Evolutionary conservation across 2,329 filamentous ascomycete genomes (phyloP).

Genomic region (Aphanocladium album): DNA sequence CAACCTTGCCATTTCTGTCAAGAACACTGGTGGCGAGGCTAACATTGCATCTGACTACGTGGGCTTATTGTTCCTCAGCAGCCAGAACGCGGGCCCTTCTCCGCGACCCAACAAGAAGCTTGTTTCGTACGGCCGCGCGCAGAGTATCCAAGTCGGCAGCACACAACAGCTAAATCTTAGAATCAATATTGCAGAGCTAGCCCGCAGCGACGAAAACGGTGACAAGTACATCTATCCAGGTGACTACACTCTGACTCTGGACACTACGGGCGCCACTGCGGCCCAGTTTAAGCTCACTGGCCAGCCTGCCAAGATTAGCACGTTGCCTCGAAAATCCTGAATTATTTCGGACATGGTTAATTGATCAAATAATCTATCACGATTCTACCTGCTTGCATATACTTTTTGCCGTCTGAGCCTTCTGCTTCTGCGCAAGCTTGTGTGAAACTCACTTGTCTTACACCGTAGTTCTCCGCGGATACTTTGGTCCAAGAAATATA

Average conservation of each 20-base stretch:
- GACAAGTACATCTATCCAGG: constrained; percentile 17
- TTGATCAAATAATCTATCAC: too few species aligned
- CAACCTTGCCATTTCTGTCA: constrained; percentile 8
- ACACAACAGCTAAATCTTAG: constrained; percentile 12
- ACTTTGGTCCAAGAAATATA: too few species aligned
- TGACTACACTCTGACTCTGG: constrained; percentile 13
- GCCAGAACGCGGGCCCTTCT: constrained; percentile 15
- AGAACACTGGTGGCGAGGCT: constrained; percentile 5
- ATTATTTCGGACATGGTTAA: too few species aligned
- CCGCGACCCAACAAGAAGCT: constrained; percentile 16
- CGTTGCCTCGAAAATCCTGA: not conserved
- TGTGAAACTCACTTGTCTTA: too few species aligned
- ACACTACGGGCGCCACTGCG: constrained; percentile 6
- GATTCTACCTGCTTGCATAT: too few species aligned
- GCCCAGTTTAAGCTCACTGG: constrained; percentile 13
- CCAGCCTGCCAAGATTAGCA: constrained; percentile 12
- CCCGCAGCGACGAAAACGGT: constrained; percentile 15
- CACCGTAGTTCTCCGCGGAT: too few species aligned
- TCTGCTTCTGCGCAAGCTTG: too few species aligned
- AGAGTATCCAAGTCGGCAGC: constrained; percentile 10
- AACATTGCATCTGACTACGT: constrained; percentile 17
- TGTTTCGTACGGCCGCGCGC: constrained; percentile 15
- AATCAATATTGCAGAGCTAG: constrained; percentile 13
- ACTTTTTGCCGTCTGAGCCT: too few species aligned
- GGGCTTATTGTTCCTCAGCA: constrained; percentile 15